These are phyloP conservation scores for Calocera cornea DNA, from an alignment of 768 basidiomycete species.

Conservation along the genomic window DNA sequence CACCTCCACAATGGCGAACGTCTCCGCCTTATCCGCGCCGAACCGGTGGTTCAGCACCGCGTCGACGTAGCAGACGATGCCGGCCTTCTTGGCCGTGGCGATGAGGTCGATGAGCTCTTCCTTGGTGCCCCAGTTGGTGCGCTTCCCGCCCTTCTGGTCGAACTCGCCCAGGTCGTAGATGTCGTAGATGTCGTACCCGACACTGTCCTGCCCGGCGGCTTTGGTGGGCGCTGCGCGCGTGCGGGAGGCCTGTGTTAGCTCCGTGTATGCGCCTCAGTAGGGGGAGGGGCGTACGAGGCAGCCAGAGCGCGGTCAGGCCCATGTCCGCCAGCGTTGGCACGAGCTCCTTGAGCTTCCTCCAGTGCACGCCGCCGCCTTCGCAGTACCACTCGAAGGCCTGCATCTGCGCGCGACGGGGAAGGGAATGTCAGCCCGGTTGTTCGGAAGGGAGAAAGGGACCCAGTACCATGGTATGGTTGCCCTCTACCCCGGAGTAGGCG, in stretches of 20 bases:
- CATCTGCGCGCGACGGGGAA: neutral
- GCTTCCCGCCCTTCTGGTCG: constrained; percentile 51
- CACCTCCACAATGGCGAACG: constrained; percentile 55
- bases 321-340: constrained; percentile 47
- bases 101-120: constrained; percentile 64
- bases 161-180: constrained; percentile 83
- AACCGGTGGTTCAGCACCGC: constrained; percentile 84
- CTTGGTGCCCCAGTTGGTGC: constrained; percentile 79
- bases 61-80: constrained; percentile 68
- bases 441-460: neutral
- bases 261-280: neutral
- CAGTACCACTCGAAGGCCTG: constrained; percentile 14
- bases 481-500: neutral
- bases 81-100: constrained; percentile 47
- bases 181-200: constrained; percentile 14
- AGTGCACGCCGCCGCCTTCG: constrained; percentile 22
- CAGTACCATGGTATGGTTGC: constrained; percentile 9
- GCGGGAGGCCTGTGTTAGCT: too few species aligned
- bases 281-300: constrained; percentile 36
- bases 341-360: constrained; percentile 58
- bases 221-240: constrained; percentile 6
- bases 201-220: neutral
- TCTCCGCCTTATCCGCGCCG: constrained; percentile 67
- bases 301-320: constrained; percentile 71
- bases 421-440: neutral